These are phyloP conservation scores for Phytopythium helicoides DNA, from an alignment of 352 stramenopile genomes.

Conservation along the genomic window DNA sequence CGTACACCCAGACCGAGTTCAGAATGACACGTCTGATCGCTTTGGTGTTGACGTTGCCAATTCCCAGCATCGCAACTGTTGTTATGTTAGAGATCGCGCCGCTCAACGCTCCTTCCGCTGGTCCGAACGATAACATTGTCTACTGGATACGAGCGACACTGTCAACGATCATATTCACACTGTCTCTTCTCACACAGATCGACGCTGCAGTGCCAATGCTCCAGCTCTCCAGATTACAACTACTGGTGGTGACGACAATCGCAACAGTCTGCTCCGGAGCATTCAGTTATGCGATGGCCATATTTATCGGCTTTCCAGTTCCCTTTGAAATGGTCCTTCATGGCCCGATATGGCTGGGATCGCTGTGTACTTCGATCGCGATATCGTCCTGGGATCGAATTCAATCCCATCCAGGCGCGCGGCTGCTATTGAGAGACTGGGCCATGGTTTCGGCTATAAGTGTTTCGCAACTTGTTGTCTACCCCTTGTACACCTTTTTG, in stretches of 20 bases:
- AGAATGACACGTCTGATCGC: conserved; percentile 5
- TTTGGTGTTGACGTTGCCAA: conserved; percentile 9
- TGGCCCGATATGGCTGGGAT: conserved; percentile 10
- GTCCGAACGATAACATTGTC: conserved; percentile 8
- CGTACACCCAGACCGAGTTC: conserved; percentile 4
- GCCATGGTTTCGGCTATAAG: conserved; percentile 3
- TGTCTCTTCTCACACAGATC: conserved; percentile 8
- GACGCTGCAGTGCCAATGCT: conserved; percentile 5
- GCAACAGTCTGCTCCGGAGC: not conserved
- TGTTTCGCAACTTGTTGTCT: conserved; percentile 13
- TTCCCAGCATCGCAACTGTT: conserved; percentile 16
- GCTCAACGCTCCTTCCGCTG: conserved; percentile 8
- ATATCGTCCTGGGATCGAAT: conserved; percentile 3
- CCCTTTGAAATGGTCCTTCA: conserved; percentile 13
- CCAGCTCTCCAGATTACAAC: conserved; percentile 8
- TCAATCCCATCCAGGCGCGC: not conserved
- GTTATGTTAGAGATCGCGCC: conserved; percentile 14
- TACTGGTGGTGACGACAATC: conserved; percentile 4
- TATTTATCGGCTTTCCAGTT: conserved; percentile 14
- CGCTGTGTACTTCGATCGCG: conserved; percentile 8
- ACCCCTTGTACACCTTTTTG: conserved; percentile 15
- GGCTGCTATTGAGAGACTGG: conserved; percentile 1
- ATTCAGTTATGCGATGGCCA: conserved; percentile 6
- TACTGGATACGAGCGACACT: conserved; percentile 10
- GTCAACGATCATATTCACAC: conserved; percentile 3